phyloP scores from a whole-genome alignment of 495 filamentous ascomycete genomes.

The Daldinia concentrica region DNA sequence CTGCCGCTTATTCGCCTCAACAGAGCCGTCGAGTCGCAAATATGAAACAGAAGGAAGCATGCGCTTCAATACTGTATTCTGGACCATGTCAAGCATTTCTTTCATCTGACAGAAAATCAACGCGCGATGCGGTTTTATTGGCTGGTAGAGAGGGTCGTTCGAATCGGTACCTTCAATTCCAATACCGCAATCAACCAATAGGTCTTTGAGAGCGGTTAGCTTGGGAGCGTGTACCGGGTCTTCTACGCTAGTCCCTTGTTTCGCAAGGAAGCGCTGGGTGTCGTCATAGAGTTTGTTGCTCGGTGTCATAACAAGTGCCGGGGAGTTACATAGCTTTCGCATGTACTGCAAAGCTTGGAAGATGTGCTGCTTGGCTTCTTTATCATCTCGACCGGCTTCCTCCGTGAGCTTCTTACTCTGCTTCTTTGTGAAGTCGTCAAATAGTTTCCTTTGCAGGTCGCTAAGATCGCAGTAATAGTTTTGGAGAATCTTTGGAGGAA shows the following conservation, averaged over 20 bases:
- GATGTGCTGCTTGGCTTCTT: conserved; percentile 95
- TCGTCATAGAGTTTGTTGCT: conserved; percentile 90
- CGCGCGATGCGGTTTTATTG: conserved; percentile 92
- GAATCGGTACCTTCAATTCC: conserved; percentile 76
- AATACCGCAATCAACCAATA: conserved; percentile 95
- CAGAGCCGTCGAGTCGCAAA: conserved; percentile 88
- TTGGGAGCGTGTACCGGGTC: conserved; percentile 93
- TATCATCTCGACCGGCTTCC: conserved; percentile 80
- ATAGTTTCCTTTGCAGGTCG: conserved; percentile 91
- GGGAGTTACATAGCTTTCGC: conserved; percentile 98
- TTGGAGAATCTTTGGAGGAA: conserved; percentile 97
- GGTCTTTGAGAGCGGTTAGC: conserved; percentile 84
- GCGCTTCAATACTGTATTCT: conserved; percentile 85
- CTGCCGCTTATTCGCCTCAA: conserved; percentile 89
- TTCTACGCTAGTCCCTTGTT: conserved; percentile 77
- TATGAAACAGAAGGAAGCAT: conserved; percentile 88
- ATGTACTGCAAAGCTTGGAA: conserved; percentile 99
- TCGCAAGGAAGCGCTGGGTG: conserved; percentile 75
- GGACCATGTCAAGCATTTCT: conserved; percentile 99
- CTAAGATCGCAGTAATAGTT: conserved; percentile 99
- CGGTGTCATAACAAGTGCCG: conserved; percentile 92
- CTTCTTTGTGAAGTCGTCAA: conserved; percentile 94
- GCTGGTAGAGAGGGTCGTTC: conserved; percentile 67
- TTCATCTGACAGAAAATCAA: conserved; percentile 99
- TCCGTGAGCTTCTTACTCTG: conserved; percentile 84